Conservation (phyloP, 1,284 basidiomycete species). For the Pseudozyma tsukubaensis region DNA sequence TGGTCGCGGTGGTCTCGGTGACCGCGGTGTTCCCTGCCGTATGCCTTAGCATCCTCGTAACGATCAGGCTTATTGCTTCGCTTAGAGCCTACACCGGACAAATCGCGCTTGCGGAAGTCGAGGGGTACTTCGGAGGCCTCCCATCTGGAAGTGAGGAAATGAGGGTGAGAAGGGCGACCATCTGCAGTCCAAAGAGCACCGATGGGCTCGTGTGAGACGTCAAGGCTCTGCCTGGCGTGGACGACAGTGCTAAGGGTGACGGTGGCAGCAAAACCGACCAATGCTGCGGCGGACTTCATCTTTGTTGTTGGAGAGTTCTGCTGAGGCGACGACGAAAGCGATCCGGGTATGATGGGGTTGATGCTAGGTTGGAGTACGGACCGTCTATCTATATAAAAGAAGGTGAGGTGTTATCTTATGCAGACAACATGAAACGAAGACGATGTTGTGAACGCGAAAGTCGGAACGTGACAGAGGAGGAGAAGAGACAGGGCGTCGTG, state of each 20-base stretch:
- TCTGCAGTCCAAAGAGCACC: constrained; percentile 31
- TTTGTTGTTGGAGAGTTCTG: not conserved
- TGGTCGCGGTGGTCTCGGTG: constrained; percentile 1
- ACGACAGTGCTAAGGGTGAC: constrained; percentile 21
- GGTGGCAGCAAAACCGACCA: constrained; percentile 39
- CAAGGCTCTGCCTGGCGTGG: constrained; percentile 29
- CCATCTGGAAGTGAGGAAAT: constrained; percentile 44
- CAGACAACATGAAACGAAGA: too few relatives aligned
- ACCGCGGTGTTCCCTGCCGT: not conserved
- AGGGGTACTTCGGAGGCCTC: constrained; percentile 39
- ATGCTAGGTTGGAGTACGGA: too few relatives aligned
- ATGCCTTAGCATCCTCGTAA: constrained; percentile 8
- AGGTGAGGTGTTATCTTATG: too few relatives aligned
- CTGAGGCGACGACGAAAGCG: not conserved
- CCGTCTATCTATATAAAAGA: too few relatives aligned
- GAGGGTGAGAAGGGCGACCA: constrained; percentile 26
- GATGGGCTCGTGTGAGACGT: constrained; percentile 47
- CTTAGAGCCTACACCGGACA: constrained; percentile 30
- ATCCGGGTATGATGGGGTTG: too few relatives aligned
- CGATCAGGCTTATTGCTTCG: constrained; percentile 23
- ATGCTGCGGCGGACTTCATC: constrained; percentile 39
- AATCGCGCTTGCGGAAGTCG: constrained; percentile 41
- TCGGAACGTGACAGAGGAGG: too few relatives aligned
- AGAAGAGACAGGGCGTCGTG: too few relatives aligned
- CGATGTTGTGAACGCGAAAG: too few relatives aligned